Evolutionary conservation across 2,329 filamentous ascomycete species (phyloP), one percentile per base, ranked within the genome.

Genomic region (Aspergillus sp.): DNA sequence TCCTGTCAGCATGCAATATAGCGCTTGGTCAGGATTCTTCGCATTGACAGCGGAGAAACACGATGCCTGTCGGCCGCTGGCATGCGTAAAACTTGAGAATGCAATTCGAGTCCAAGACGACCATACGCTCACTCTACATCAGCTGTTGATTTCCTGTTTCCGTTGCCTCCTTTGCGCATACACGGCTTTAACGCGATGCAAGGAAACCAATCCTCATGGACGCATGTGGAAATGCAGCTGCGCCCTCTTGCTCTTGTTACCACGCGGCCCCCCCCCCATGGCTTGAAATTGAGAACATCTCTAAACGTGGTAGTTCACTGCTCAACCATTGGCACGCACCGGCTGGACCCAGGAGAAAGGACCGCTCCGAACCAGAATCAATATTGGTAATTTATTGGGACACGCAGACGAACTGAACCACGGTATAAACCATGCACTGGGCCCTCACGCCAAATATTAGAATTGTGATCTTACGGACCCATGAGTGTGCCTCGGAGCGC

Each of bases 401-500:
- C 30, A 7, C 26, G 15, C 12, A 5, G 20, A 32, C n/a, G 5
- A 12, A n/a, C 24, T 13, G 43, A 48, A 47, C 34, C 44, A 20
- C 6, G 42, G 42, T 48, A 26, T 17, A 17, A 20, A 26, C 11
- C 9, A 13, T 2, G 41, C 24, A 22, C 44, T 48, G 36, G 44
- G 26, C 30, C 44, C n/a, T 17, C 15, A n/a, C 20, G 15, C 44
- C 44, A n/a, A 48, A 36, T 34, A 45, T 18, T 18, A 32, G 42
- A 36, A 30, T 30, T 30, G 26, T 9, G 3, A 30, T 11, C 26
- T 4, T 9, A 30, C 26, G 8, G 26, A 11, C 26, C 9, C 3
- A 30, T 11, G 26, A 9, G 26, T 30, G 8, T 41, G 24, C 26
- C 45, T 53, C 60, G 55, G 63, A 39, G 32, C 48, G 60, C 53